Evolutionary conservation across 2,329 filamentous ascomycete genomes (phyloP), one percentile per base, ranked within the genome.

Genomic region (Fusarium pseudocircinatum): DNA sequence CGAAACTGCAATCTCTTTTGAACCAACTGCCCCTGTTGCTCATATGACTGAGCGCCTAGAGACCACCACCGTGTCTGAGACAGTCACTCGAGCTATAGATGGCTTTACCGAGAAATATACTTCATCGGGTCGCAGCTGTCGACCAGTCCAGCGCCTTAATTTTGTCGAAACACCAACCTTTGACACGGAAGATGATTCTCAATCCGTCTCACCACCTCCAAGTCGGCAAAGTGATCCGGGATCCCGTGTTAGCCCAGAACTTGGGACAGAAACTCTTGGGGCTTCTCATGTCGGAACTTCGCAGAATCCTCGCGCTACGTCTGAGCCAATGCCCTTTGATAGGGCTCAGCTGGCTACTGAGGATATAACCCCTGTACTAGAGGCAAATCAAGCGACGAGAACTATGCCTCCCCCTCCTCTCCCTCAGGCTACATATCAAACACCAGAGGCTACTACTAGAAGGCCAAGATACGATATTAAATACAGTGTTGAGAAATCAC

Each of bases 391-490:
- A 2, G 26, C 7, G 2, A 30, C 30, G 2, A 40, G 14, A 1
- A 18, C n/a, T 26, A 68, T 68, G 66, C 66, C 57, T 22, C 63
- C 63, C 13, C 57, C 63, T 20, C 43, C 57, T 5, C 39, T 44
- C 7, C 30, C 47, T 7, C 36, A 16, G 2, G 7, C 39, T 3
- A 12, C 26, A 10, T 12, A 8, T 14, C 12, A 11, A 11, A n/a
- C 24, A 20, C 30, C 34, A 15, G 36, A 28, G 15, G 6, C 4
- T 6, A 11, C 7, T 6, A 34, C 32, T 3, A 40, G 36, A 20
- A 42, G 36, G 4, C 47, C 36, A 32, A 50, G n/a, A 22, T 37
- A 40, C 7, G 18, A 12, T 4, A 46, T 63, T 12, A 70, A 40
- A 12, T 70, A 63, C 36, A 63, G 53, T 10, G 11, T 70, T 2